Conservation (phyloP, 1,284 basidiomycete genomes). For the Cryptococcus sp. region DNA sequence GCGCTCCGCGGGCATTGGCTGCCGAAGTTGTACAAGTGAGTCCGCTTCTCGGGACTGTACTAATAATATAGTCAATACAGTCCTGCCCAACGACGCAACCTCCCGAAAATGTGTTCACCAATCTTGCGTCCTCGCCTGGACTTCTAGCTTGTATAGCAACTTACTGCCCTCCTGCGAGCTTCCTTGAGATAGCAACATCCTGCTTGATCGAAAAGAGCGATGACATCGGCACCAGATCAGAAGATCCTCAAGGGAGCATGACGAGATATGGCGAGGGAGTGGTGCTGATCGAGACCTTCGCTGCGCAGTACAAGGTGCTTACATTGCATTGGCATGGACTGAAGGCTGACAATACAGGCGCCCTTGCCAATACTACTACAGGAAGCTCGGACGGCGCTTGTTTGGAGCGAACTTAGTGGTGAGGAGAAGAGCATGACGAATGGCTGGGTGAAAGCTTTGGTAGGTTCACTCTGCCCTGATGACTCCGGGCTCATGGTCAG, state of each 20-base stretch:
- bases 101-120: conserved; percentile 32
- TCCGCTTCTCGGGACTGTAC: not conserved
- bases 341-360: conserved; percentile 12
- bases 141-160: conserved; percentile 21
- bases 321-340: not conserved
- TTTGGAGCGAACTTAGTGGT: conserved; percentile 33
- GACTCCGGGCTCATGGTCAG: conserved; percentile 15
- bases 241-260: conserved; percentile 44
- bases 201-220: conserved; percentile 25
- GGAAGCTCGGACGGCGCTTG: conserved; percentile 31
- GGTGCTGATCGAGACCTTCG: conserved; percentile 37
- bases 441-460: conserved; percentile 46
- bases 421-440: conserved; percentile 38
- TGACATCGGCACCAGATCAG: conserved; percentile 22
- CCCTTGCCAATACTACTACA: conserved; percentile 26
- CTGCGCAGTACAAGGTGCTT: conserved; percentile 34
- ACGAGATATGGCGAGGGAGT: conserved; percentile 46
- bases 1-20: conserved; percentile 22
- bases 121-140: conserved; percentile 25
- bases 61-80: conserved; percentile 18
- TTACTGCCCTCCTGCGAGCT: conserved; percentile 14
- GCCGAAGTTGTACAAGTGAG: conserved; percentile 27
- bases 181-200: conserved; percentile 19
- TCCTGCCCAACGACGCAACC: conserved; percentile 17
- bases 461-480: conserved; percentile 12